Conservation (phyloP, 306 rosid species). For the Dicorynia guianensis region DNA sequence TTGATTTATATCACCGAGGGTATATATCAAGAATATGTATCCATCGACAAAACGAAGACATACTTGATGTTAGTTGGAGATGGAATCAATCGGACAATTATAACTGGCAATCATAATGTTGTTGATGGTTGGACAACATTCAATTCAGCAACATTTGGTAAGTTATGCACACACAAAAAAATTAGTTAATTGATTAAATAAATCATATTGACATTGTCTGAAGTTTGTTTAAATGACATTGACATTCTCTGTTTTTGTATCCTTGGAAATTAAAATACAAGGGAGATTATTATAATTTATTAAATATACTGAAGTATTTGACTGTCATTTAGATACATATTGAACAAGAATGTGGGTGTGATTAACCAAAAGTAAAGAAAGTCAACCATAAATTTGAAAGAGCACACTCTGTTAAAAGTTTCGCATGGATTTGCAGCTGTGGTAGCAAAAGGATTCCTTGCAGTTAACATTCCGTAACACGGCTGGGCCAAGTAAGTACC, state of each 20-base stretch:
- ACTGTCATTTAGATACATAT: no score
- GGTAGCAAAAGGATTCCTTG: constrained; percentile 72
- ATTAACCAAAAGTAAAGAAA: constrained; percentile 47
- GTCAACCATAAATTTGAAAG: constrained; percentile 55
- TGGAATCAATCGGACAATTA: constrained; percentile 69
- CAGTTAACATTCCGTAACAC: constrained; percentile 54
- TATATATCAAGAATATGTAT: constrained; percentile 78
- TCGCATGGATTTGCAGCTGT: constrained; percentile 60
- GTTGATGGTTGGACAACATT: constrained; percentile 78
- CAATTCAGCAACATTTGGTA: constrained; percentile 84
- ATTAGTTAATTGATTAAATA: background rate
- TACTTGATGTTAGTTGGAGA: constrained; percentile 82
- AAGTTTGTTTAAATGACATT: no score
- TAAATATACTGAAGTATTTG: no score
- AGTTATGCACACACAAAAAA: background rate
- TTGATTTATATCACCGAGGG: constrained; percentile 62
- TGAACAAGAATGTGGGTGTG: no score
- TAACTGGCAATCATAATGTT: constrained; percentile 76
- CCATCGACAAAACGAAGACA: constrained; percentile 63
- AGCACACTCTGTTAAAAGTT: background rate
- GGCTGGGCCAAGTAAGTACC: constrained; percentile 55
- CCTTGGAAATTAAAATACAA: constrained; percentile 58
- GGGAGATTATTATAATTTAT: no score
- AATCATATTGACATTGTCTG: background rate
- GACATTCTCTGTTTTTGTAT: background rate